phyloP scores from a whole-genome alignment of 768 basidiomycete genomes.

The Psilocybe sp. region DNA sequence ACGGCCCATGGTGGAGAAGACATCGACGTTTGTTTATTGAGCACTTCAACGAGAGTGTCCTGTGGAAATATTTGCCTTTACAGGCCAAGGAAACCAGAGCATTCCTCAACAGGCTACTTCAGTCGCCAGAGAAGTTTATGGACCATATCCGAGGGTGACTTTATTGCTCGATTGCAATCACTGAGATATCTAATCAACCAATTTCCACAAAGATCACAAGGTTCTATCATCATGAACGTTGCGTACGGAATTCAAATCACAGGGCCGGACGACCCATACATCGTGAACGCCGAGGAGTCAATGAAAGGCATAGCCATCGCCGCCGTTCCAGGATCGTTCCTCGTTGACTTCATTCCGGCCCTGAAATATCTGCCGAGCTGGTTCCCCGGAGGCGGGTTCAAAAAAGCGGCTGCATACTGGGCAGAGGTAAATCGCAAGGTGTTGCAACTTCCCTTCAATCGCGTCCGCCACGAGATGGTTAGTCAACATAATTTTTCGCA shows the following conservation, averaged over 20 bases:
- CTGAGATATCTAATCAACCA: neutral
- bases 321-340: constrained; percentile 21
- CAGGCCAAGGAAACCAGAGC: constrained; percentile 41
- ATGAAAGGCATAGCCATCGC: constrained; percentile 21
- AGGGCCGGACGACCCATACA: constrained; percentile 31
- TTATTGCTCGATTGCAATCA: neutral
- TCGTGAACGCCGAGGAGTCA: constrained; percentile 30
- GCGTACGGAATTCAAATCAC: constrained; percentile 31
- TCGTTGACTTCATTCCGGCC: constrained; percentile 21
- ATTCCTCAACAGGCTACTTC: constrained; percentile 33
- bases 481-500: neutral
- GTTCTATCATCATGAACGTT: constrained; percentile 26
- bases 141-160: constrained; percentile 19
- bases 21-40: constrained; percentile 50
- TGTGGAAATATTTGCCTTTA: constrained; percentile 39
- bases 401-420: constrained; percentile 20
- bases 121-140: constrained; percentile 13
- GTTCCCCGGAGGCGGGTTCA: constrained; percentile 39
- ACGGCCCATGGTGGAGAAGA: constrained; percentile 35
- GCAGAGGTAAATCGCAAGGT: constrained; percentile 10
- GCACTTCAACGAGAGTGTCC: constrained; percentile 41
- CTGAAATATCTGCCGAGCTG: constrained; percentile 35
- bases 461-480: constrained; percentile 16
- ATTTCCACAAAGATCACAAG: constrained; percentile 34
- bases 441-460: constrained; percentile 15